Percentiles rank a stretch among this genome's conserved stretches.
phyloP scores from a whole-genome alignment of 2,329 filamentous ascomycete species.

The Monosporascus sp. region DNA sequence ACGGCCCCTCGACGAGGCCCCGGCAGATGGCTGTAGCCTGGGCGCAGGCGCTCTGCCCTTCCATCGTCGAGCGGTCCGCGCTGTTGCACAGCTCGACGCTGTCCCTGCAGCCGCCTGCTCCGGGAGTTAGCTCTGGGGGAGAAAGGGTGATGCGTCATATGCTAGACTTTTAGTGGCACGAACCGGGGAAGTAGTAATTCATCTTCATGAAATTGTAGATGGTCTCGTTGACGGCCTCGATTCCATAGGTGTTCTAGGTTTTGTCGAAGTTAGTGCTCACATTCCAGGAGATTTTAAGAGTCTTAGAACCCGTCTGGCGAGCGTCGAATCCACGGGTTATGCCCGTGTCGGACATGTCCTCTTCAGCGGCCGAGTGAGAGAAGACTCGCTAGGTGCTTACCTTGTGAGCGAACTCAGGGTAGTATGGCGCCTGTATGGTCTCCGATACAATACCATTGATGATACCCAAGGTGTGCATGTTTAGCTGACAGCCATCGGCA shows the following conservation, averaged over 20 bases:
- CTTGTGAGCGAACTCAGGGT: slow-evolving; percentile 32
- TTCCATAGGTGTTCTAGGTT: background rate
- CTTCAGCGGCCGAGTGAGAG: too few relatives aligned
- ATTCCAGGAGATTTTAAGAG: background rate
- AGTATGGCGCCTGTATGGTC: slow-evolving; percentile 38
- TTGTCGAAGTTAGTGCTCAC: background rate
- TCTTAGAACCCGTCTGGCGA: background rate
- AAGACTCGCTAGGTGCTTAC: background rate
- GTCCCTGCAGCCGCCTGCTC: slow-evolving; percentile 47
- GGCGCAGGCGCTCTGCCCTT: slow-evolving; percentile 43
- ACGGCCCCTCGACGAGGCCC: slow-evolving; percentile 48
- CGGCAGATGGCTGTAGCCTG: slow-evolving; percentile 51
- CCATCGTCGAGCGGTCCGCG: slow-evolving; percentile 32
- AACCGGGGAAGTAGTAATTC: slow-evolving; percentile 26
- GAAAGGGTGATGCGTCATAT: too few relatives aligned
- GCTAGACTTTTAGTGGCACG: slow-evolving; percentile 7
- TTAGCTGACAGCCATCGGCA: slow-evolving; percentile 41
- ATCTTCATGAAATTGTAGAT: slow-evolving; percentile 56
- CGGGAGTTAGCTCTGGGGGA: background rate
- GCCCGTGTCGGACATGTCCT: too few relatives aligned
- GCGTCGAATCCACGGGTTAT: background rate
- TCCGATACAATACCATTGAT: slow-evolving; percentile 53
- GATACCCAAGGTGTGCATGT: slow-evolving; percentile 49
- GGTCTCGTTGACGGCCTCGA: slow-evolving; percentile 45
- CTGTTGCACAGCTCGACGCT: slow-evolving; percentile 46